phyloP scores from a whole-genome alignment of 2,329 filamentous ascomycete species.

The Diaporthe helianthi region DNA sequence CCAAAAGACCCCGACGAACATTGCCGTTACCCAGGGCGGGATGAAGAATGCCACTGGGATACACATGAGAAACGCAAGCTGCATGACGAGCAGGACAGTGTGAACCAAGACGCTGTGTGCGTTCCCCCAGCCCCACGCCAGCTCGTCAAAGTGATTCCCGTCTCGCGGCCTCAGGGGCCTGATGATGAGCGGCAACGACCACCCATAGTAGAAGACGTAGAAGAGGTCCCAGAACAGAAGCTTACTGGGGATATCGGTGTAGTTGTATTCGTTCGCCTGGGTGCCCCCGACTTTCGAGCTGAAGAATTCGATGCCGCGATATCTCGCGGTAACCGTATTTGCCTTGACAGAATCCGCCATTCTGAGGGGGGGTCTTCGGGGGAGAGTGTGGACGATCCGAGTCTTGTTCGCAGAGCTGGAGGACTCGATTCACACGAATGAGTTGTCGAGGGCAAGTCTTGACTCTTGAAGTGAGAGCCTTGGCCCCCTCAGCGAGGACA shows the following conservation, averaged over 20 bases:
- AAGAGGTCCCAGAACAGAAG: slow-evolving; percentile 60
- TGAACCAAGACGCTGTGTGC: slow-evolving; percentile 66
- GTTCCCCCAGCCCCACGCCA: slow-evolving; percentile 65
- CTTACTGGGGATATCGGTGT: slow-evolving; percentile 62
- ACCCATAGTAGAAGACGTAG: slow-evolving; percentile 61
- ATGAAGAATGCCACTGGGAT: slow-evolving; percentile 54
- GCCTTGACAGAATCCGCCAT: neutral
- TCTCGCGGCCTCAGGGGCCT: slow-evolving; percentile 60
- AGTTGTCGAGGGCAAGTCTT: neutral
- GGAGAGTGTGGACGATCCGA: neutral
- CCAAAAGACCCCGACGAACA: slow-evolving; percentile 53
- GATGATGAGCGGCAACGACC: slow-evolving; percentile 66
- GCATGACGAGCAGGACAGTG: slow-evolving; percentile 61
- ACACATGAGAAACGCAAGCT: slow-evolving; percentile 65
- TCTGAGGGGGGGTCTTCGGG: too few species aligned
- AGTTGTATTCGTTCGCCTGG: slow-evolving; percentile 64
- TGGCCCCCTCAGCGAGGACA: neutral
- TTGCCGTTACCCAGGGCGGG: slow-evolving; percentile 55
- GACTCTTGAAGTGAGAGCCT: too few species aligned
- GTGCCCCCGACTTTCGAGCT: slow-evolving; percentile 64
- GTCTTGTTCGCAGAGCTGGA: too few species aligned
- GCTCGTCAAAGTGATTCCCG: slow-evolving; percentile 66
- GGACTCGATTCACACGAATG: neutral
- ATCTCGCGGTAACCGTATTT: neutral
- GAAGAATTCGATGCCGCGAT: slow-evolving; percentile 52